Percentiles rank a stretch among this genome's conserved stretches.
Evolutionary conservation across 176 grass and related monocot species (phyloP).

Genomic region (Elaeis guineensis): DNA sequence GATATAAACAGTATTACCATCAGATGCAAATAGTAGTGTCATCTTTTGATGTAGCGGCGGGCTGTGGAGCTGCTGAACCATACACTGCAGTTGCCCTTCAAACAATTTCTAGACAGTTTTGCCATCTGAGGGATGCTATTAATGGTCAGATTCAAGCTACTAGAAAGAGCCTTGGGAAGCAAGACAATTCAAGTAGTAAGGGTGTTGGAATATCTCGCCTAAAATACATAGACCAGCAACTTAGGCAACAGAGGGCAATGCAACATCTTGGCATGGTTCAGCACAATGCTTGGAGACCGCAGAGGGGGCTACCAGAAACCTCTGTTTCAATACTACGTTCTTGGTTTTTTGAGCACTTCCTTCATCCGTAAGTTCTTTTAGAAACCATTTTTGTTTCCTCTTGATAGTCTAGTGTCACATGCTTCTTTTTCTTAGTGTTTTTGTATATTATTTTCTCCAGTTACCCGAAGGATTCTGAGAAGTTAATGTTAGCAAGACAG

Average conservation of each 20-base stretch:
- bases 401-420: neutral
- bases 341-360: constrained; percentile 97
- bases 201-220: constrained; percentile 71
- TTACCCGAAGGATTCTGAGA: constrained; percentile 98
- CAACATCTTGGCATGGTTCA: constrained; percentile 96
- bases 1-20: constrained; percentile 94
- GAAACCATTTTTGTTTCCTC: neutral
- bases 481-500: constrained; percentile 86
- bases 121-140: constrained; percentile 89
- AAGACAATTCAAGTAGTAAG: constrained; percentile 50
- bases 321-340: constrained; percentile 89
- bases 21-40: constrained; percentile 94
- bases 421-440: constrained; percentile 12
- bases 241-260: constrained; percentile 79
- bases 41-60: constrained; percentile 73
- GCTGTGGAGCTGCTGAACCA: constrained; percentile 68
- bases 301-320: constrained; percentile 88
- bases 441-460: constrained; percentile 29
- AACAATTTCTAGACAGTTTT: constrained; percentile 86
- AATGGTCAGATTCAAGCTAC: constrained; percentile 61
- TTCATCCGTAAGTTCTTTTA: constrained; percentile 76
- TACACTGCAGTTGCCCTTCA: constrained; percentile 93
- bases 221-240: constrained; percentile 82
- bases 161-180: constrained; percentile 78
- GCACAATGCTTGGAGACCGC: constrained; percentile 90